phyloP scores from a whole-genome alignment of 768 basidiomycete genomes.

The Suillus tomentosus region DNA sequence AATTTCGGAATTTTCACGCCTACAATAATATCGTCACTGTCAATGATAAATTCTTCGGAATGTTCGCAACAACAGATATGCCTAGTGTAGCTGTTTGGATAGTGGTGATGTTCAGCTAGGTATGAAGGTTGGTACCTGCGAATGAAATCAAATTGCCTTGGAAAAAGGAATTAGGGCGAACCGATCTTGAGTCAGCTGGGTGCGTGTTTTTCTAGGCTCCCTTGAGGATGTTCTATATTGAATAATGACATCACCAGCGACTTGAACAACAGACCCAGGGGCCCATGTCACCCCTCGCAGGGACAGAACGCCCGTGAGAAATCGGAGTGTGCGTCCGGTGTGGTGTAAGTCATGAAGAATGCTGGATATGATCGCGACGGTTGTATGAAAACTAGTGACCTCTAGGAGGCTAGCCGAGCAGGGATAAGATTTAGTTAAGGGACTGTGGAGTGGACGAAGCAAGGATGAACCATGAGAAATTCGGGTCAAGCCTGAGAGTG shows the following conservation, averaged over 20 bases:
- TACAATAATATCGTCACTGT: neutral
- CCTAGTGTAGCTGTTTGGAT: neutral
- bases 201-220: conserved; percentile 3
- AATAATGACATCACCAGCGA: neutral
- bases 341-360: neutral
- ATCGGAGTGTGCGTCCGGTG: neutral
- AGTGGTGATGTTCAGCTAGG: neutral
- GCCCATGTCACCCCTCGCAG: neutral
- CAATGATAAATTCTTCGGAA: neutral
- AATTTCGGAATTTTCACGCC: neutral
- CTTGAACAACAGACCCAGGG: neutral
- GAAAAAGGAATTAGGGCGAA: neutral
- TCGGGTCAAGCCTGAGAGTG: neutral
- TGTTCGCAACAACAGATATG: neutral
- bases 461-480: conserved; percentile 4
- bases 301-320: neutral
- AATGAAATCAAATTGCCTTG: neutral
- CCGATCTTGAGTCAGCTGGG: neutral
- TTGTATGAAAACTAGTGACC: neutral
- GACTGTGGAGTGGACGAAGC: neutral
- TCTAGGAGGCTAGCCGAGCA: neutral
- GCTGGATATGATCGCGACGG: neutral
- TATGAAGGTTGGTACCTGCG: neutral
- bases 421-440: neutral
- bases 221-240: neutral